A percentile compares a stretch with the other conserved stretches of the same genome.
Conservation (phyloP, 2,329 filamentous ascomycete genomes). For the Sclerotinia nivalis region DNA sequence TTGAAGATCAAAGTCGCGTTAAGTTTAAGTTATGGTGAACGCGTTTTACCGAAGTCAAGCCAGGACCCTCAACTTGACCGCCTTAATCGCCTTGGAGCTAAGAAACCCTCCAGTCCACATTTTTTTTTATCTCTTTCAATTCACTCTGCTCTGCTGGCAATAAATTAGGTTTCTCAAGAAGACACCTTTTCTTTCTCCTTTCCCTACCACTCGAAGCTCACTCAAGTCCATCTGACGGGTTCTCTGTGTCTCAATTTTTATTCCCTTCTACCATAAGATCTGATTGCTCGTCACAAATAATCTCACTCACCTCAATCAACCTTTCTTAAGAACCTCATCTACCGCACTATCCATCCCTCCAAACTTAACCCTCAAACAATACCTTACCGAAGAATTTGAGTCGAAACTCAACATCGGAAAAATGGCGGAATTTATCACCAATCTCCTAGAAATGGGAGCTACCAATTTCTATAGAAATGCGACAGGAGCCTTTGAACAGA, state of each 20-base stretch:
- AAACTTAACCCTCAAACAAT: neutral
- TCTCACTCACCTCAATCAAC: neutral
- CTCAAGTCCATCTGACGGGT: neutral
- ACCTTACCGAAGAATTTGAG: neutral
- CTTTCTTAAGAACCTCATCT: neutral
- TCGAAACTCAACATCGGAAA: neutral
- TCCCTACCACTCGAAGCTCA: no score
- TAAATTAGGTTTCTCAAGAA: neutral
- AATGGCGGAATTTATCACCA: constrained; percentile 20
- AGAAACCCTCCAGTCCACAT: neutral
- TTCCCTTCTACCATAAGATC: neutral
- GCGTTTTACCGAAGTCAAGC: constrained; percentile 16
- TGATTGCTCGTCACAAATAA: neutral
- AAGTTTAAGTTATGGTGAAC: neutral
- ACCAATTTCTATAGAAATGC: constrained; percentile 30
- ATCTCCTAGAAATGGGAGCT: constrained; percentile 26
- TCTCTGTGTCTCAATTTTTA: neutral
- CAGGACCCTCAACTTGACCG: neutral
- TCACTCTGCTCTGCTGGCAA: neutral
- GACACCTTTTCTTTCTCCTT: neutral
- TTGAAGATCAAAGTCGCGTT: constrained; percentile 10
- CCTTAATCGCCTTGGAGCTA: neutral
- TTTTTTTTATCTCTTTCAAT: constrained; percentile 5
- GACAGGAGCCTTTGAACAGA: constrained; percentile 45
- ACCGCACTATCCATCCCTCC: neutral